Conservation (phyloP, 1,284 basidiomycete species). For the Puccinia triticina region DNA sequence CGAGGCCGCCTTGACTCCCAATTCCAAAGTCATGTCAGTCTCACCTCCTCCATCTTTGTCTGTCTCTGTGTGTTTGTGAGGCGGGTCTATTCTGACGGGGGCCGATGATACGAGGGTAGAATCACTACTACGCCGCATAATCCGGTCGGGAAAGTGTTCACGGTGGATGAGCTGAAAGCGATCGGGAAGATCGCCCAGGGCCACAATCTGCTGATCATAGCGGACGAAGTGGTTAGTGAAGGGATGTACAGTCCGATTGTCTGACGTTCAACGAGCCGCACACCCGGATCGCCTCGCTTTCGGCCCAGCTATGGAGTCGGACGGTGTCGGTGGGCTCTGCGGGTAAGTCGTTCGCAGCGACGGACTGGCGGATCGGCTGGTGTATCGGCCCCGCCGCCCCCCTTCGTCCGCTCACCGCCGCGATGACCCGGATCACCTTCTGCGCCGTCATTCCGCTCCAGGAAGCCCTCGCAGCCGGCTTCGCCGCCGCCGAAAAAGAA, state of each 20-base stretch:
- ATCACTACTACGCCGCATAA: conserved; percentile 96
- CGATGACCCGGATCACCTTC: conserved; percentile 90
- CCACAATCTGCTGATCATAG: conserved; percentile 87
- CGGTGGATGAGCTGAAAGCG: conserved; percentile 74
- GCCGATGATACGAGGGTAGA: conserved; percentile 52
- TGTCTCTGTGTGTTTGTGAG: too few relatives aligned
- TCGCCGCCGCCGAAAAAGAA: conserved; percentile 73
- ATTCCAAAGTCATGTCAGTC: conserved; percentile 76
- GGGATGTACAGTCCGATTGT: conserved; percentile 73
- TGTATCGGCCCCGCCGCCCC: conserved; percentile 79
- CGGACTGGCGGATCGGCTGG: conserved; percentile 90
- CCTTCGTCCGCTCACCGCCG: conserved; percentile 82
- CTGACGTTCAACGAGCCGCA: conserved; percentile 88
- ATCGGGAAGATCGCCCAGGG: conserved; percentile 87
- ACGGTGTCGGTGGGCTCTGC: conserved; percentile 80
- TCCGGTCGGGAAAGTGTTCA: conserved; percentile 93
- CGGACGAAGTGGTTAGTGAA: conserved; percentile 79
- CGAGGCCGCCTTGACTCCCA: conserved; percentile 76
- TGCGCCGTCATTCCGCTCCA: conserved; percentile 65
- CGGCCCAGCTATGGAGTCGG: conserved; percentile 90
- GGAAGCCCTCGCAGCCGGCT: conserved; percentile 83
- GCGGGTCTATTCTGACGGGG: too few relatives aligned
- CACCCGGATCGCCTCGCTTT: conserved; percentile 80
- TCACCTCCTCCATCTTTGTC: too few relatives aligned
- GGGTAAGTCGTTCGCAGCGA: conserved; percentile 85